Evolutionary conservation across 2,329 filamentous ascomycete species (phyloP), one percentile per base, ranked within the genome.

Genomic region (Ophiostoma ulmi): DNA sequence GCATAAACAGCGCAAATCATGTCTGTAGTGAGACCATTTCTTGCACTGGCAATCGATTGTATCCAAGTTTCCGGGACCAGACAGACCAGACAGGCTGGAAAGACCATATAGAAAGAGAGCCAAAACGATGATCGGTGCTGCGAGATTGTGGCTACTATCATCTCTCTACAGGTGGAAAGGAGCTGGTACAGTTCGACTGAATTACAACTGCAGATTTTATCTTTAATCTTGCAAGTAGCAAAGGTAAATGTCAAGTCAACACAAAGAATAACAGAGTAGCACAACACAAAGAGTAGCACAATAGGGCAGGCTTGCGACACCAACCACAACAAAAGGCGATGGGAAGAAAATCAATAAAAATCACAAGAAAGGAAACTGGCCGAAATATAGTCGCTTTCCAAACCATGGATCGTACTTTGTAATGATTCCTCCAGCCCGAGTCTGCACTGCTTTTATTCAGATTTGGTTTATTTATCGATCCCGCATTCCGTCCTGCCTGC

Each of bases 331-430:
- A 48, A 48, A 48, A 20, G 17, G 44, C 7, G 44, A 48, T n/a
- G 44, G 17, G 17, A 48, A 48, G 14, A n/a, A 17, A 44, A 7
- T 14, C 1, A 13, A 58, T 22, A 11, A 26, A 11, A 26, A 6
- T 13, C n/a, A 58, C 52, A 58, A 58, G 22, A 58, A 31, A 26
- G 52, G 52, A 58, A 58, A 58, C 52, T 31, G n/a, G n/a, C 52
- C 52, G 52, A 10, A 58, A 58, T 14, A 58, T 31, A 58, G 11
- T 6, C 26, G 10, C 52, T 3, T 58, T 17, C 22, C 11, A 26
- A 26, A 58, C 22, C 52, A 22, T 1, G 1, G 22, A 26, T 26
- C 5, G 52, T 26, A 22, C n/a, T 58, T 58, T 58, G 52, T 26
- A 31, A 17, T 26, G 52, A 58, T 58, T 26, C 52, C n/a, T 58